These are phyloP conservation scores for Aspergillus brunneoviolaceus DNA, from an alignment of 2,329 filamentous ascomycete species.

Conservation along the genomic window DNA sequence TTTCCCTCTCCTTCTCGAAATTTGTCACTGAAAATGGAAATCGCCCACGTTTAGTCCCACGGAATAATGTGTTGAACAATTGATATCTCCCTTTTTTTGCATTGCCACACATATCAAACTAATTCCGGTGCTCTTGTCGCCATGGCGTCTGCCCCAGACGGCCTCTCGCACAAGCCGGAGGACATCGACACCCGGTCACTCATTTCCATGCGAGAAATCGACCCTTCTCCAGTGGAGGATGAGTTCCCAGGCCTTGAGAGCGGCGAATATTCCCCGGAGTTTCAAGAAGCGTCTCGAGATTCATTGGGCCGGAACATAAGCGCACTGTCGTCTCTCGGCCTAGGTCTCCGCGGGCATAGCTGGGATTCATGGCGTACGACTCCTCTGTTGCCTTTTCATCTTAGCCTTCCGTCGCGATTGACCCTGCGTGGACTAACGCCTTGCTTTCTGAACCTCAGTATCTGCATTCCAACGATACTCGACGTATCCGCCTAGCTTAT, in stretches of 20 bases:
- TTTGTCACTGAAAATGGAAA: not conserved
- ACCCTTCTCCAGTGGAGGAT: slow-evolving; percentile 76
- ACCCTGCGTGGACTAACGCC: not conserved
- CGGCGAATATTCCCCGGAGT: slow-evolving; percentile 46
- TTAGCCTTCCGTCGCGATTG: not conserved
- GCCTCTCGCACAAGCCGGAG: slow-evolving; percentile 22
- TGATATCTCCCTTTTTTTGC: not conserved
- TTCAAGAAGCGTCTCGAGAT: slow-evolving; percentile 16
- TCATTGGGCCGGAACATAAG: slow-evolving; percentile 8
- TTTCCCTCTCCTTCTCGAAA: not conserved
- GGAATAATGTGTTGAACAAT: not conserved
- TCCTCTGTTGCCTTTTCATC: not conserved
- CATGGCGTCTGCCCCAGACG: slow-evolving; percentile 18
- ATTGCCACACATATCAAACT: not conserved
- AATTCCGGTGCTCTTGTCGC: slow-evolving; percentile 1
- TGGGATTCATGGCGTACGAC: slow-evolving; percentile 70
- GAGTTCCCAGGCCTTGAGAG: slow-evolving; percentile 48
- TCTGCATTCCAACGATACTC: slow-evolving; percentile 82
- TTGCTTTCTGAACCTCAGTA: slow-evolving; percentile 49
- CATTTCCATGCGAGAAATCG: slow-evolving; percentile 71
- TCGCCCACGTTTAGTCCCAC: not conserved
- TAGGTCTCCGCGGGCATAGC: slow-evolving; percentile 67
- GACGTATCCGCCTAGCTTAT: slow-evolving; percentile 77
- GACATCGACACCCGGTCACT: slow-evolving; percentile 49
- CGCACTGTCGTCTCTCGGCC: slow-evolving; percentile 17